Evolutionary conservation across 2,329 filamentous ascomycete species (phyloP), one percentile per base, ranked within the genome.

Genomic region (Cordyceps farinosa): DNA sequence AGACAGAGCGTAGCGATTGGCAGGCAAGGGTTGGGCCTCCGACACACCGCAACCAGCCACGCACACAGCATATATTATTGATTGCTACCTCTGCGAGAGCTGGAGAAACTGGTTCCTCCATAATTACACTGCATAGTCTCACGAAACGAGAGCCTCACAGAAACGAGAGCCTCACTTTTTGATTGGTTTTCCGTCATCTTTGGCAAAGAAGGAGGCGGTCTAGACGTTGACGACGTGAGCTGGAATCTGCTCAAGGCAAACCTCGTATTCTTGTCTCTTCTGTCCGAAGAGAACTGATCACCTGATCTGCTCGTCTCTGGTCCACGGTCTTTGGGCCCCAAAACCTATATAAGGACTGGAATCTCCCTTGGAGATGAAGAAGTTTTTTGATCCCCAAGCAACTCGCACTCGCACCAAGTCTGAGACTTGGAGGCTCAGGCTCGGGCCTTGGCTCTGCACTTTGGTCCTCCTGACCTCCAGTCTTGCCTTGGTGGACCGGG

Each of bases 21-120:
- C 29, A 27, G 38, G 11, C 11, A n/a, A 27, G 54, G 34, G 40
- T 53, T 57, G 34, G 34, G 10, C 34, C 11, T 5, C 51, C n/a
- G n/a, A 45, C 22, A 22, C 36, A 27, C 17, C 36, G n/a, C 22
- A 1, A 10, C 34, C 52, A 32, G 52, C 52, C 52, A 30, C 36
- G n/a, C 34, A 48, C 55, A 58, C 55, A 48, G 27, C 42, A 58
- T 34, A 5, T 44, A 58, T 1, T 59, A 59, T 47, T 42, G 42
- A 34, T 59, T 59, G 42, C 47, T 8, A 17, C 42, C n/a, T 48
- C 7, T n/a, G 6, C 22, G 36, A 42, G 38, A n/a, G 22, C 32
- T 27, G 50, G 34, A 42, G 10, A n/a, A 45, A 15, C 29, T 32
- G 3, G 11, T 42, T 29, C 10, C 2, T 53, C 7, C 36, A n/a